These are phyloP conservation scores for Nannizziopsis barbatae DNA, from an alignment of 2,329 filamentous ascomycete genomes.

Conservation along the genomic window DNA sequence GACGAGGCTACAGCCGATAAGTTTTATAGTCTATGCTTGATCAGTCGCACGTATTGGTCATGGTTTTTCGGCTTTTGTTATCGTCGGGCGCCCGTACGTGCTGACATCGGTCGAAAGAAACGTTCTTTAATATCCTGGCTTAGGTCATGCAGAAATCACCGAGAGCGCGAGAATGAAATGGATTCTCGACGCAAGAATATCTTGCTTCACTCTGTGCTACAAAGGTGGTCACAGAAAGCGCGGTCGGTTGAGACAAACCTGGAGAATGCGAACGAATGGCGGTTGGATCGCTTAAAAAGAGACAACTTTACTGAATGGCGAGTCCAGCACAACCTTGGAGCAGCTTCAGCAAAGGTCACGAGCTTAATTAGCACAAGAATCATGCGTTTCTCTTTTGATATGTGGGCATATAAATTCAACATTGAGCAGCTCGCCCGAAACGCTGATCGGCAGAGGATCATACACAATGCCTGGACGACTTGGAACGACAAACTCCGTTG, in stretches of 20 bases:
- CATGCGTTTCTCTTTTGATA: conserved; percentile 36
- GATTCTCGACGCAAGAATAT: conserved; percentile 23
- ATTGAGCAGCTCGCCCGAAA: conserved; percentile 40
- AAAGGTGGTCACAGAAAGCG: conserved; percentile 27
- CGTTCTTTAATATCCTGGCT: conserved; percentile 34
- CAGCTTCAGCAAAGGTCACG: conserved; percentile 34
- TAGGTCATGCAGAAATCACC: conserved; percentile 29
- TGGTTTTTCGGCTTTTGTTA: conserved; percentile 39
- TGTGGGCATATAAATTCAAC: conserved; percentile 40
- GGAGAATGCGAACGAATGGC: conserved; percentile 24
- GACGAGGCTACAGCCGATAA: conserved; percentile 27
- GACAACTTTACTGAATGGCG: conserved; percentile 35
- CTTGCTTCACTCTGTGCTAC: conserved; percentile 23
- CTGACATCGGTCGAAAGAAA: conserved; percentile 32
- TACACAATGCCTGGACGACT: conserved; percentile 47
- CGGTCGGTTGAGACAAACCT: conserved; percentile 22
- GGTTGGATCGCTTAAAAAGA: conserved; percentile 27
- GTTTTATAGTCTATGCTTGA: conserved; percentile 24
- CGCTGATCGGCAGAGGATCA: conserved; percentile 42
- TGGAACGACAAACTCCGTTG: conserved; percentile 54
- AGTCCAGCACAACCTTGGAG: conserved; percentile 33
- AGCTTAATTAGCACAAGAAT: conserved; percentile 37
- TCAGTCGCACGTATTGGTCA: conserved; percentile 29
- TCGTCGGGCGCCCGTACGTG: conserved; percentile 34
- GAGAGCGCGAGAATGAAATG: conserved; percentile 32